Evolutionary conservation across 2,329 filamentous ascomycete genomes (phyloP).

Genomic region (Fonsecaea erecta): DNA sequence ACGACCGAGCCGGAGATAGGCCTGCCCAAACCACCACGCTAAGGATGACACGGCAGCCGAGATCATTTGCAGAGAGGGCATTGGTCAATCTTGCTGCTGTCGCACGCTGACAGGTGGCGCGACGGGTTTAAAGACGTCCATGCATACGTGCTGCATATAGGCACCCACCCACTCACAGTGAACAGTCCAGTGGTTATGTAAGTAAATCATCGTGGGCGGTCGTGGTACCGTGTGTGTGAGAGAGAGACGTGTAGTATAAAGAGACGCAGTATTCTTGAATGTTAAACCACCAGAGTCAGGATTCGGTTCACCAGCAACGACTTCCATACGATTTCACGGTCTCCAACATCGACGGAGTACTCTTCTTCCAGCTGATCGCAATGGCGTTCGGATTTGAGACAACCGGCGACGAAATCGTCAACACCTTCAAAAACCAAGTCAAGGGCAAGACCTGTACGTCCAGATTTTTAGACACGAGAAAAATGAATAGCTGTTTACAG

Average conservation of each 20-base stretch:
- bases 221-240: background rate
- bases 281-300: background rate
- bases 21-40: background rate
- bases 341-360: background rate
- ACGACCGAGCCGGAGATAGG: background rate
- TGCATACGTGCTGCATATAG: no score
- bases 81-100: background rate
- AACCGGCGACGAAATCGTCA: constrained; percentile 41
- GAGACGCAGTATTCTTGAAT: background rate
- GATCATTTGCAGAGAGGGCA: background rate
- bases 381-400: constrained; percentile 41
- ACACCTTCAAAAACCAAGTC: constrained; percentile 41
- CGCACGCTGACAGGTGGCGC: background rate
- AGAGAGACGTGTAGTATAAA: background rate
- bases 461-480: background rate
- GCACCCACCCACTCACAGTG: no score
- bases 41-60: constrained; percentile 10
- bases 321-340: background rate
- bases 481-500: background rate
- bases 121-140: background rate
- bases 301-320: background rate
- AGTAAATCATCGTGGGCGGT: background rate
- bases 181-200: background rate
- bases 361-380: background rate
- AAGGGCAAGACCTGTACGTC: constrained; percentile 41